phyloP scores from a whole-genome alignment of 2,329 filamentous ascomycete genomes.

The Pseudogymnoascus sp. region DNA sequence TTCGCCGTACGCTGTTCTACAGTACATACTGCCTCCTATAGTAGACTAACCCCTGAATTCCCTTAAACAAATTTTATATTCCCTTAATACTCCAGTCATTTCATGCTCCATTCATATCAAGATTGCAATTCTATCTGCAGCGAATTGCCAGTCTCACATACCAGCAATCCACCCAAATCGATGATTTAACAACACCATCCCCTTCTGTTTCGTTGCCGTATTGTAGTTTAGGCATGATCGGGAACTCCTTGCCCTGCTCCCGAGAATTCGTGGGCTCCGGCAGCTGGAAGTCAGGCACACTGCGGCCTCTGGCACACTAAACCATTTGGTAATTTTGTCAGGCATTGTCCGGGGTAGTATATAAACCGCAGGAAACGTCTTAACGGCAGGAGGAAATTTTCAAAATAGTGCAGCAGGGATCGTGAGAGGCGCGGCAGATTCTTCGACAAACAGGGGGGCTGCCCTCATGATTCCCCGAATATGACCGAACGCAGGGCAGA shows the following conservation, averaged over 20 bases:
- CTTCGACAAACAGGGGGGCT: not conserved
- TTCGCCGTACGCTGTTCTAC: too few relatives aligned
- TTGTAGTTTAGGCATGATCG: not conserved
- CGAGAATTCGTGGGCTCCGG: not conserved
- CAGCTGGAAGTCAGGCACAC: not conserved
- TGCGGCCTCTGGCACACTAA: not conserved
- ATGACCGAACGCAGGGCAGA: not conserved
- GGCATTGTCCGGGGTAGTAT: not conserved
- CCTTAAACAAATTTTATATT: not conserved
- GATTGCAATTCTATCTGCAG: not conserved
- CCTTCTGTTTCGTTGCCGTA: not conserved
- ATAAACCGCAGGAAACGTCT: not conserved
- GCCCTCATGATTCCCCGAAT: not conserved
- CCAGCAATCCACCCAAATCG: not conserved
- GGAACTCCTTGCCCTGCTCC: not conserved
- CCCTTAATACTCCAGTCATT: not conserved
- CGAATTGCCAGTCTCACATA: not conserved
- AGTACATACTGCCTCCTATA: not conserved
- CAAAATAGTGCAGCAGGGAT: not conserved
- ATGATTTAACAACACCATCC: not conserved
- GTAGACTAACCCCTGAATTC: not conserved
- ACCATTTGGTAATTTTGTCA: not conserved
- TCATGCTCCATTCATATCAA: not conserved
- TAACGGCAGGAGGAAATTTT: not conserved
- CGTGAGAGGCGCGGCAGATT: not conserved